Percentiles rank a stretch among this genome's conserved stretches.
Conservation (phyloP, 768 basidiomycete genomes). For the Panus rudis region DNA sequence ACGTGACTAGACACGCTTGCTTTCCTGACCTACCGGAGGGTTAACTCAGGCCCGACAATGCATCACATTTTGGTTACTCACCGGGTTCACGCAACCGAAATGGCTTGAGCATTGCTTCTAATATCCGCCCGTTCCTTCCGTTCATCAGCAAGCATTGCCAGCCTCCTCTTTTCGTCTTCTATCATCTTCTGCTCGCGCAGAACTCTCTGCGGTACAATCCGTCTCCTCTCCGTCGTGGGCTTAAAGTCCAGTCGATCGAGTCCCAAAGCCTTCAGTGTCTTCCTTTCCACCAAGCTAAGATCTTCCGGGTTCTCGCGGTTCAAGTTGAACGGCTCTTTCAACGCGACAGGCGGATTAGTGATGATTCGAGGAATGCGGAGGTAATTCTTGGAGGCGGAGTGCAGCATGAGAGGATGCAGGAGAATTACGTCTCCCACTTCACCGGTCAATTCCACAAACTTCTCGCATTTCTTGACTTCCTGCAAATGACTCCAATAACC, state of each 20-base stretch:
- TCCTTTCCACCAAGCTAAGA: slow-evolving; percentile 52
- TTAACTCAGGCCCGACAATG: too few relatives aligned
- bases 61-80: too few relatives aligned
- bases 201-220: slow-evolving; percentile 40
- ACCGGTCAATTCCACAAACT: slow-evolving; percentile 45
- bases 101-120: too few relatives aligned
- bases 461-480: slow-evolving; percentile 33
- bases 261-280: slow-evolving; percentile 49
- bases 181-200: slow-evolving; percentile 39
- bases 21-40: too few relatives aligned
- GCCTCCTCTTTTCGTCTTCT: slow-evolving; percentile 39
- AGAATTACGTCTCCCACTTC: slow-evolving; percentile 58
- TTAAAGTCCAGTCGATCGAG: slow-evolving; percentile 39
- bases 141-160: too few relatives aligned
- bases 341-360: slow-evolving; percentile 56
- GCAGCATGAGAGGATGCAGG: slow-evolving; percentile 59
- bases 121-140: too few relatives aligned
- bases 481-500: slow-evolving; percentile 39
- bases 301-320: slow-evolving; percentile 35
- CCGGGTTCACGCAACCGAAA: too few relatives aligned
- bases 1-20: too few relatives aligned
- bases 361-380: slow-evolving; percentile 51
- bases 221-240: slow-evolving; percentile 39
- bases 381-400: slow-evolving; percentile 56
- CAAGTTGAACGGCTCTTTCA: slow-evolving; percentile 50